phyloP scores from a whole-genome alignment of 352 stramenopile species.

The Globisporangium viniferum region DNA sequence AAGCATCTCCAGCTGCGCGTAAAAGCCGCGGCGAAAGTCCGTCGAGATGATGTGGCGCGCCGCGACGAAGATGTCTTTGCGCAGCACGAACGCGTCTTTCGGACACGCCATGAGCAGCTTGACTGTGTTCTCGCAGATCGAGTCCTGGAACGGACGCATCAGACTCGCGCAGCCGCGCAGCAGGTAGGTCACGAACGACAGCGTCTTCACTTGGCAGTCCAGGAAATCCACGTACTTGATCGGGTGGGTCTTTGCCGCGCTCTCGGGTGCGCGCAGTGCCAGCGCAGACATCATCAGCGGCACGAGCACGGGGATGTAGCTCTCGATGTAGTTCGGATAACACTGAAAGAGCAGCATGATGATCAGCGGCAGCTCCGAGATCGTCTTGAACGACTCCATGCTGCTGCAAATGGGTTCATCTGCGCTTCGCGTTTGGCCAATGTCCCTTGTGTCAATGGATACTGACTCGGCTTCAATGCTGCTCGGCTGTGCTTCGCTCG shows the following conservation, averaged over 20 bases:
- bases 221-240: constrained; percentile 89
- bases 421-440: constrained; percentile 12
- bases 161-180: constrained; percentile 89
- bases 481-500: constrained; percentile 6
- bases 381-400: constrained; percentile 93
- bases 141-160: constrained; percentile 94
- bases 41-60: constrained; percentile 97
- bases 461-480: constrained; percentile 14
- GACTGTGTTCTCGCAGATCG: constrained; percentile 92
- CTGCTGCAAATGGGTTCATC: constrained; percentile 73
- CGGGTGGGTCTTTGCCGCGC: constrained; percentile 51
- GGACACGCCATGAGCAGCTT: constrained; percentile 94
- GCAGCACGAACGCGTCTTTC: constrained; percentile 91
- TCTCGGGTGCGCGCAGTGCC: constrained; percentile 74
- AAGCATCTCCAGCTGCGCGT: constrained; percentile 92
- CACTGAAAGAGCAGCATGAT: constrained; percentile 99
- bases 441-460: constrained; percentile 17
- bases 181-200: constrained; percentile 98
- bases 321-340: constrained; percentile 95
- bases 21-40: constrained; percentile 97
- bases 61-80: constrained; percentile 96
- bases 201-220: constrained; percentile 96
- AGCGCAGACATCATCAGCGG: constrained; percentile 97
- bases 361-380: constrained; percentile 97
- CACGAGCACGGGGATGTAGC: constrained; percentile 93